These are phyloP conservation scores for Chaetomiaceae sp. DNA, from an alignment of 2,329 filamentous ascomycete species.

Conservation along the genomic window DNA sequence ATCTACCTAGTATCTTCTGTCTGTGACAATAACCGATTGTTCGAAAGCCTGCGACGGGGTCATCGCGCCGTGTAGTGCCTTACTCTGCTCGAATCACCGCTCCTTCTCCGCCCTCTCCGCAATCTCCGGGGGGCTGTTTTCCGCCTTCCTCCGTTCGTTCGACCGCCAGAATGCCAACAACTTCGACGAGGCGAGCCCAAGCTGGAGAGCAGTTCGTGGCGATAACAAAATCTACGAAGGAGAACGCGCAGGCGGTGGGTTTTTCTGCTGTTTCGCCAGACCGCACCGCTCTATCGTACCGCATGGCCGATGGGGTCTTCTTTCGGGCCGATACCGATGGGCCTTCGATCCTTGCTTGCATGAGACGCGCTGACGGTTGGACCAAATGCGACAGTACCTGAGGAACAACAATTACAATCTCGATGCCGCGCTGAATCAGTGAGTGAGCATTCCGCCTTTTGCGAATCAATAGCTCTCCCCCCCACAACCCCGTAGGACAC, in stretches of 20 bases:
- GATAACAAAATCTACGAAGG: constrained; percentile 42
- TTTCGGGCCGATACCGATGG: constrained; percentile 27
- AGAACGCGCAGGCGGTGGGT: constrained; percentile 43
- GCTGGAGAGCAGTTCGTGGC: constrained; percentile 37
- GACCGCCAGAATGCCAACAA: constrained; percentile 26
- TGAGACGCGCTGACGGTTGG: constrained; percentile 20
- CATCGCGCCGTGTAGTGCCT: too few relatives aligned
- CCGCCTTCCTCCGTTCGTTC: too few relatives aligned
- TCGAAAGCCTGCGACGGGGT: too few relatives aligned
- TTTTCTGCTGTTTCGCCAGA: constrained; percentile 9
- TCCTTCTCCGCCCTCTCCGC: too few relatives aligned
- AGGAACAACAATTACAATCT: constrained; percentile 48
- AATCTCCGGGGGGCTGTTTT: too few relatives aligned
- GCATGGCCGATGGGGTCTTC: constrained; percentile 15
- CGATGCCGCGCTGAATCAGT: constrained; percentile 54
- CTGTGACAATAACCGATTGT: too few relatives aligned
- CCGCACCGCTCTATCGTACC: constrained; percentile 7
- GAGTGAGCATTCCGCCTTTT: constrained; percentile 37
- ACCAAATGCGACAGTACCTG: constrained; percentile 39
- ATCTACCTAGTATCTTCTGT: too few relatives aligned
- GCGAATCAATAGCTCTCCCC: neutral
- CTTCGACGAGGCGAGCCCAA: constrained; percentile 35
- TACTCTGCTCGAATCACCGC: too few relatives aligned
- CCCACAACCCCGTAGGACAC: neutral
- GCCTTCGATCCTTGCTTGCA: constrained; percentile 22